Evolutionary conservation across 2,329 filamentous ascomycete species (phyloP), one percentile per base, ranked within the genome.

Genomic region (Beauveria medogensis): DNA sequence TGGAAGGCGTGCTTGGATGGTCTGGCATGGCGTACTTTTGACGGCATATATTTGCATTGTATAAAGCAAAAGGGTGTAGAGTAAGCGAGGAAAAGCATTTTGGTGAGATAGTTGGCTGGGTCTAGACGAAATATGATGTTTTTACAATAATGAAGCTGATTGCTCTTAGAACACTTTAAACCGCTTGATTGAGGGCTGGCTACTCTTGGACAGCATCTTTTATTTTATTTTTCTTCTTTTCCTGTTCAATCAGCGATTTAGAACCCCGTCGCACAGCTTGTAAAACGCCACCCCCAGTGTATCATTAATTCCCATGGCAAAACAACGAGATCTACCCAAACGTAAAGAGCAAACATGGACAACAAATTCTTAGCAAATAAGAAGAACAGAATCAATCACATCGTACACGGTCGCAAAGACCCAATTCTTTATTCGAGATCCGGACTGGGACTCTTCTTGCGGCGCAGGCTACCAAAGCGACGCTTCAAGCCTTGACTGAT

Each of bases 1-100:
- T 92, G 68, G 86, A 88, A 66, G 78, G 79, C 2, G 73, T 84
- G 62, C 64, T 90, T 34, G 80, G 81, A 20, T 89, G 87, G 66
- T 81, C 80, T 61, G 89, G 88, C 0, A 70, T 92, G 70, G 76
- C 75, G 26, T 86, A 82, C 71, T 77, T 84, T 64, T 81, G 58
- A 55, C 30, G 24, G 47, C 37, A 30, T n/a, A n/a, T 20, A 7
- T 14, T 54, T 37, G 26, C 24, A 52, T 52, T 34, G 26, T 44
- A 53, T 28, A 37, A 26, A 53, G n/a, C 22, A 5, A 43, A 28
- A 26, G 28, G 28, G 28, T 37, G 54, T 48, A 56, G 28, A 47
- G 16, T 26, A 20, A 20, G 22, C 12, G n/a, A 28, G 28, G 2
- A 28, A 28, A 9, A 28, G 28, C 28, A 9, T 28, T 9, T 9